Evolutionary conservation across 805 yeast species (phyloP), one percentile per base, ranked within the genome.

Genomic region (Starmerella lactis-condensi): DNA sequence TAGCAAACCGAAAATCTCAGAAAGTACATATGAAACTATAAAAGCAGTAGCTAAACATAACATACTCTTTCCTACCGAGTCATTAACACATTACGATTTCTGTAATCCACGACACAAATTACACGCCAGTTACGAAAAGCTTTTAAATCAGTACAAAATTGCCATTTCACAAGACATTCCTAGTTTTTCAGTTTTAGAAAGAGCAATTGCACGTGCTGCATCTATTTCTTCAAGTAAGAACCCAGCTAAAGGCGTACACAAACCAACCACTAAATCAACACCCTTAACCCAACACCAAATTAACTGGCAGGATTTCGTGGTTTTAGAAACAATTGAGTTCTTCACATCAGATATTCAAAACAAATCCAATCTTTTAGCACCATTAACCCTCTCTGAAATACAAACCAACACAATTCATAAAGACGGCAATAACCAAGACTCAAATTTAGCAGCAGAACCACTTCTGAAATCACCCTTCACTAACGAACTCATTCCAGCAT

Each of bases 301-400:
- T 15, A 82, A 83, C 53, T 85, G 98, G 98, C 72, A 72, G 34
- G 78, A 76, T 39, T 85, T 83, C 47, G 60, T 63, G 2, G 60
- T 78, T 12, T 74, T 78, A 6, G 79, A 72, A 30, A 69, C 73
- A 2, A 60, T 82, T 10, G 69, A 63, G 29, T 74, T 81, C 41
- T 67, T 35, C 28, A 25, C 26, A 23, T 33, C 37, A 5, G 41
- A 36, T 14, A 11, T 25, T 19, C 38, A 37, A 15, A 38, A 42
- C 4, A 64, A 62, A 10, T 62, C 68, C 6, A 73, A 67, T 32
- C 53, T 72, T 35, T 46, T 50, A 14, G 40, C 42, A 9, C 54
- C 47, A 15, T 9, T 38, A 14, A 30, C 33, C 16, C 20, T 18
- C 2, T 29, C 28, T 17, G 37, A 33, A 6, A 17, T 38, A 21